Evolutionary conservation across 2,329 filamentous ascomycete genomes (phyloP), one percentile per base, ranked within the genome.

Genomic region (Fusarium sp.): DNA sequence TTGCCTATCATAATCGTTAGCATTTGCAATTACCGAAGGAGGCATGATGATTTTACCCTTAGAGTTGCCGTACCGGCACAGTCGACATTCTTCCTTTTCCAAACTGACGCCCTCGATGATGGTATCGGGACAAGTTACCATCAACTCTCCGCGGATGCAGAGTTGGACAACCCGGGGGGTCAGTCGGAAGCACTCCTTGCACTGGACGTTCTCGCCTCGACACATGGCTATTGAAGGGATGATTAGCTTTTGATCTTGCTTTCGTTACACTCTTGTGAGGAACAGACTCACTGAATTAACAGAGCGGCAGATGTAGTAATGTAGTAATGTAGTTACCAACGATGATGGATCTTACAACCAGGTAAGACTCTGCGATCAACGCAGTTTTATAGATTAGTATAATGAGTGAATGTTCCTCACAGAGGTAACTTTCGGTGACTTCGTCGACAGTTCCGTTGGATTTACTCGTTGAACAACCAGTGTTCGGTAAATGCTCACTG

Each of bases 151-250:
- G 6, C 64, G 67, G 38, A 67, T 55, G 38, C 68, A 70, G 38
- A 46, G 44, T n/a, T 57, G 28, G 36, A 50, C 38, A 19, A 70
- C 47, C 12, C 50, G 47, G 11, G 32, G 36, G 19, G 26, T 54
- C 19, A 68, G 39, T 40, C 42, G 38, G 24, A 32, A 55, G 61
- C 67, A 70, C 23, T 62, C 44, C 39, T 56, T 67, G 9, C 68
- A 70, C 30, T 66, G 67, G 43, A 70, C 50, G 21, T 53, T 58
- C 17, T 56, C 65, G 12, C 61, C 68, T 51, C 50, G 46, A 39
- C 68, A 70, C 68, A 70, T 70, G 24, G 8, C 51, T 62, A 4
- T 4, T 24, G 20, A 4, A 12, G 12, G 26, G 17, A 7, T 4
- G n/a, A 24, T 66, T 1, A 66, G 50, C 11, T 19, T 21, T 26